Evolutionary conservation across 441 rosid genomes (phyloP), one percentile per base, ranked within the genome.

Genomic region (Euphorbia celastroides): DNA sequence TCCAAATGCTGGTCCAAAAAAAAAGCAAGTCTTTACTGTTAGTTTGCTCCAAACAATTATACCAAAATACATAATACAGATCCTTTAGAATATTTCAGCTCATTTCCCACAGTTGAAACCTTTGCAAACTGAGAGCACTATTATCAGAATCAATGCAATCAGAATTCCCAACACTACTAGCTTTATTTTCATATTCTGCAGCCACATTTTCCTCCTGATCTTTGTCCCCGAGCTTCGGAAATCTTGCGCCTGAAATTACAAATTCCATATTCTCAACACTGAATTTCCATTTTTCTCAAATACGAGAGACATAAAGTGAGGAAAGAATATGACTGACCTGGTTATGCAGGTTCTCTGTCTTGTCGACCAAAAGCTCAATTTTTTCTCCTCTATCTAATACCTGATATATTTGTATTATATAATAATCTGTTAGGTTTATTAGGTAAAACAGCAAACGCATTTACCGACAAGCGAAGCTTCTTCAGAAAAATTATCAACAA

Each of bases 331-430:
- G 42, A 67, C 83, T 64, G 9, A 90, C 97, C 97, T 91, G 99
- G 28, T 83, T 75, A 61, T 81, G 95, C 73, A 93, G 96, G 72
- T 86, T 93, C 81, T 93, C 97, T 9, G 99, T 86, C 77, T 89
- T 93, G 76, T 91, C 99, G 66, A 93, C 99, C 64, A 93, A 74
- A 61, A 93, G 86, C 81, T 91, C 97, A 72, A 93, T 91, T 74
- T 93, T 93, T 79, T 93, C 97, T 5, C 99, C 97, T 58, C 97
- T 88, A 75, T 91, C 97, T 69, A 91, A 86, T 72, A 93, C 96
- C 99, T 91, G 78, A 7, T 66, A 80, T 19, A 19, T 19, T n/a
- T 8, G 10, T 48, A 48, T n/a, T 1, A 51, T 38, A 51, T 51
- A 20, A 51, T 5, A 0, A 20, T 6, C 26, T 19, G 26, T 51